Conservation (phyloP, 257 asterid genomes). For the Solanum corneliomulleri region DNA sequence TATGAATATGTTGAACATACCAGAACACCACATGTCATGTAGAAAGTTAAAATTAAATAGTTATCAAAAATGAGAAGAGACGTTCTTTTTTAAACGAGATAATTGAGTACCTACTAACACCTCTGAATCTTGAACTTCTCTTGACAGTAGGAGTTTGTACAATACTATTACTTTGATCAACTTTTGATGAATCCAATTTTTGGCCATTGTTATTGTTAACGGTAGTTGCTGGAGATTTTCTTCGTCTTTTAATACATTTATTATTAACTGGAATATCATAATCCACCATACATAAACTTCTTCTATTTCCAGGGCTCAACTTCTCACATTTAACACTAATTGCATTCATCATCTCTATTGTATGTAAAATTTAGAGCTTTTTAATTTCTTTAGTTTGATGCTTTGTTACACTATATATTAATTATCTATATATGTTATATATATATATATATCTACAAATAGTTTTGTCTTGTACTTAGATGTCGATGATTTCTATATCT, state of each 20-base stretch:
- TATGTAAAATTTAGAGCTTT: not conserved
- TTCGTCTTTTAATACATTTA: constrained; percentile 36
- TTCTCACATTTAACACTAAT: constrained; percentile 5
- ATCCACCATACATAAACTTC: constrained; percentile 12
- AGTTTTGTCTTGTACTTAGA: not conserved
- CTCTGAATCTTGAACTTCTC: constrained; percentile 80
- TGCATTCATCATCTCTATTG: constrained; percentile 21
- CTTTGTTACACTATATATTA: not conserved
- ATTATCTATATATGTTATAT: not conserved
- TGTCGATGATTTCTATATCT: not conserved
- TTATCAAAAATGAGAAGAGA: not conserved
- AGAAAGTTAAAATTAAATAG: not conserved
- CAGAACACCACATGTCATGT: not conserved
- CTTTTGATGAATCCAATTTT: constrained; percentile 8
- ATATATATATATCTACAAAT: not conserved
- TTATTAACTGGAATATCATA: constrained; percentile 11
- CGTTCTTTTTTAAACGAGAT: not conserved
- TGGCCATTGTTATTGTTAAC: not conserved
- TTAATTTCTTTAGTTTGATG: not conserved
- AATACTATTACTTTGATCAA: constrained; percentile 2
- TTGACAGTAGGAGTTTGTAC: constrained; percentile 17
- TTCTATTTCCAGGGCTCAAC: constrained; percentile 5
- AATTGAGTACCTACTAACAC: constrained; percentile 21
- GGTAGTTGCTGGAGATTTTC: constrained; percentile 27
- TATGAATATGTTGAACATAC: not conserved